Conservation (phyloP, 768 basidiomycete genomes). For the Tephrocybe rancida region DNA sequence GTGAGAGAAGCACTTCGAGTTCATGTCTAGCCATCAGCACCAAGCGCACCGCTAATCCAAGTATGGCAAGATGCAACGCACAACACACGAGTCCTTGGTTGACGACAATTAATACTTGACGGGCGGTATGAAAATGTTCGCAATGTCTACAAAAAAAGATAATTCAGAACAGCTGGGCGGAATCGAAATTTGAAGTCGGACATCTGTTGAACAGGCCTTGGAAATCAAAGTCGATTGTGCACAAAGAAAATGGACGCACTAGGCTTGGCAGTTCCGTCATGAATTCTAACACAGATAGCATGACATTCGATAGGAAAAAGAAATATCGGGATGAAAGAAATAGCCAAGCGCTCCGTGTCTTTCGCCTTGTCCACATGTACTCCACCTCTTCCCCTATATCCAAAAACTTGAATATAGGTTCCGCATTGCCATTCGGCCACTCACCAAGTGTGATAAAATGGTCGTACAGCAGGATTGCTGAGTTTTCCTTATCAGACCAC, state of each 20-base stretch:
- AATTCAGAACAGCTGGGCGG: too few species aligned
- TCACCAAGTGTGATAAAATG: not conserved
- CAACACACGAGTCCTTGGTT: conserved; percentile 4
- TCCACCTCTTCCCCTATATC: conserved; percentile 9
- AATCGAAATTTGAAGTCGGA: not conserved
- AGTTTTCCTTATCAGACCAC: too few species aligned
- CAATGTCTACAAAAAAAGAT: not conserved
- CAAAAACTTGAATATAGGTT: not conserved
- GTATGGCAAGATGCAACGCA: not conserved
- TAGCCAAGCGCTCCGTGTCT: conserved; percentile 4
- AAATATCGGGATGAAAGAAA: conserved; percentile 11
- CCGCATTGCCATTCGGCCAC: not conserved
- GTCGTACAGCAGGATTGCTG: not conserved
- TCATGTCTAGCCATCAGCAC: too few species aligned
- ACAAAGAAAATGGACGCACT: too few species aligned
- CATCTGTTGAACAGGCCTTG: too few species aligned
- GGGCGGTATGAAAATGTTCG: not conserved
- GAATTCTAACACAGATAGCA: not conserved
- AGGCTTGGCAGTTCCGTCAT: too few species aligned
- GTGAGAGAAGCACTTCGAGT: not conserved
- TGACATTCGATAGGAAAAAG: not conserved
- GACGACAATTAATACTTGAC: not conserved
- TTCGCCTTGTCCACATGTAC: conserved; percentile 9
- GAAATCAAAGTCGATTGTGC: too few species aligned
- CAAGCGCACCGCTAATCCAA: too few species aligned